Evolutionary conservation across 306 rosid genomes (phyloP).

Genomic region (Chamaecrista fasciculata): DNA sequence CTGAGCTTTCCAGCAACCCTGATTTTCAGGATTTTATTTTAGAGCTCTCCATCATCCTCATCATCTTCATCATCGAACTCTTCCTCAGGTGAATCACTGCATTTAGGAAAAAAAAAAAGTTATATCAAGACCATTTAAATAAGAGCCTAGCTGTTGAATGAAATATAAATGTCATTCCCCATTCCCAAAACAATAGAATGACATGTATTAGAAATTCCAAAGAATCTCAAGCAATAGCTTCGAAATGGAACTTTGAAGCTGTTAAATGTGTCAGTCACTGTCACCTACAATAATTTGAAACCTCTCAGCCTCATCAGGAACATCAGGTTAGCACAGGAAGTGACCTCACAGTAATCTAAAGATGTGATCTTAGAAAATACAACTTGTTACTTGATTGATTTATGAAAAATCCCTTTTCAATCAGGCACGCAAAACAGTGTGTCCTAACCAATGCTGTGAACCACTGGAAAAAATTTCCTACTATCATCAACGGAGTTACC

Average conservation of each 20-base stretch:
- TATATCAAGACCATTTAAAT: background rate
- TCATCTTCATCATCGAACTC: slow-evolving; percentile 35
- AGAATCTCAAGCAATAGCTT: background rate
- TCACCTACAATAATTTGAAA: background rate
- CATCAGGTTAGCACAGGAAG: slow-evolving; percentile 16
- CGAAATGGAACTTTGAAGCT: background rate
- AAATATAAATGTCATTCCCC: background rate
- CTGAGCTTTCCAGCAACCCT: slow-evolving; percentile 18
- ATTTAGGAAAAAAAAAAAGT: slow-evolving; percentile 7
- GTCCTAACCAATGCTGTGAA: slow-evolving; percentile 17
- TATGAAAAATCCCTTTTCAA: slow-evolving; percentile 13
- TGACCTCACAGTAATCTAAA: background rate
- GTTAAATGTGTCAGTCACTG: slow-evolving; percentile 13
- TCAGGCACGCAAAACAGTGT: background rate
- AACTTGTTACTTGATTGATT: background rate
- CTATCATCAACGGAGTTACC: slow-evolving; percentile 44
- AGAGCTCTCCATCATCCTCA: slow-evolving; percentile 56
- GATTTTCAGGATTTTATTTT: slow-evolving; percentile 26
- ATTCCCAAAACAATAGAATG: too few relatives aligned
- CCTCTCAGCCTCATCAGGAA: slow-evolving; percentile 6
- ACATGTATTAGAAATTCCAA: background rate
- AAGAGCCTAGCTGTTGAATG: slow-evolving; percentile 4
- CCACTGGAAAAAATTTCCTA: slow-evolving; percentile 11
- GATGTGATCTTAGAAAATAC: background rate
- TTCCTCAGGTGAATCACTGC: slow-evolving; percentile 41